phyloP scores from a whole-genome alignment of 2,329 filamentous ascomycete species.

The Hypoxylon sp. region DNA sequence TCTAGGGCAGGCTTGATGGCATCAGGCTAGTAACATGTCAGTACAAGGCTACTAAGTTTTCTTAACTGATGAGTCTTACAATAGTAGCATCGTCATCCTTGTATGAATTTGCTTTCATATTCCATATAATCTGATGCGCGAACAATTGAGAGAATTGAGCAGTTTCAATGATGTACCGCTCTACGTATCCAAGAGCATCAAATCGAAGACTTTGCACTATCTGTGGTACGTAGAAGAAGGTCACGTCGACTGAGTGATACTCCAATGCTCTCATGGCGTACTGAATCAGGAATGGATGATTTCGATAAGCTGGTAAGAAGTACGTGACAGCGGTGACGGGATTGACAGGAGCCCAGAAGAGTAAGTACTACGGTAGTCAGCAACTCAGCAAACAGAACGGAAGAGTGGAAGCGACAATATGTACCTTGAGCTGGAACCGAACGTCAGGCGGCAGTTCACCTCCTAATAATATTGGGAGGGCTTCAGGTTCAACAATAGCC shows the following conservation, averaged over 20 bases:
- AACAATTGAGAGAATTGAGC: slow-evolving; percentile 98
- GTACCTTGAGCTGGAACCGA: slow-evolving; percentile 85
- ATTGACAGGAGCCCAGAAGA: slow-evolving; percentile 94
- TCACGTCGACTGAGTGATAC: slow-evolving; percentile 94
- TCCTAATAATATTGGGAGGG: slow-evolving; percentile 85
- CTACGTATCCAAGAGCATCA: slow-evolving; percentile 92
- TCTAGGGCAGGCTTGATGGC: slow-evolving; percentile 94
- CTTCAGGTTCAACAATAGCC: slow-evolving; percentile 84
- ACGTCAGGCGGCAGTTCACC: slow-evolving; percentile 83
- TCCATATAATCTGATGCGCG: slow-evolving; percentile 99
- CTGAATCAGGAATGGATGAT: slow-evolving; percentile 93
- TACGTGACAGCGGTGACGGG: slow-evolving; percentile 94
- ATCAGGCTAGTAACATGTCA: slow-evolving; percentile 74
- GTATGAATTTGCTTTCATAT: slow-evolving; percentile 99
- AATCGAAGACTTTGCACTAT: slow-evolving; percentile 96
- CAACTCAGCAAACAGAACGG: slow-evolving; percentile 5
- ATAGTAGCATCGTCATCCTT: slow-evolving; percentile 95
- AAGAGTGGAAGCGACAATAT: background rate
- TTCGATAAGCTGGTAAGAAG: slow-evolving; percentile 90
- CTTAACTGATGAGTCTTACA: slow-evolving; percentile 62
- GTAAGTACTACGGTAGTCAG: slow-evolving; percentile 75
- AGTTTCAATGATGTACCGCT: slow-evolving; percentile 96
- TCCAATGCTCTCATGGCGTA: slow-evolving; percentile 97
- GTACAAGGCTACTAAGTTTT: slow-evolving; percentile 21
- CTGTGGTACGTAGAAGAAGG: slow-evolving; percentile 99